Conservation (phyloP, 345 rosid genomes). For the Acer campestre region DNA sequence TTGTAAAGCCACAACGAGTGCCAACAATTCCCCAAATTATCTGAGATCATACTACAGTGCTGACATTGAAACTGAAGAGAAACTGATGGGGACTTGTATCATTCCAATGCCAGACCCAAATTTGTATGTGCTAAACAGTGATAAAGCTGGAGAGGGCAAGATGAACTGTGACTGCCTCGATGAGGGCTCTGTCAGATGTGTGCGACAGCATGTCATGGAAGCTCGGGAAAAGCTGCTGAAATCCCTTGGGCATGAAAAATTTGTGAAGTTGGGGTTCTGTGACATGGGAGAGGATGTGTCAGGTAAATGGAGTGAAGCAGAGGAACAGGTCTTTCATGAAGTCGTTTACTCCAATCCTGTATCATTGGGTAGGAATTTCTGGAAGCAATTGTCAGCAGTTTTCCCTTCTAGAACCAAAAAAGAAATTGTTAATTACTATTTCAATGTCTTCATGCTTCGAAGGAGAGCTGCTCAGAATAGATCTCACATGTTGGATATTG, state of each 20-base stretch:
- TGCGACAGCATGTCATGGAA: constrained; percentile 57
- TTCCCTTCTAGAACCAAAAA: constrained; percentile 55
- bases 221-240: constrained; percentile 55
- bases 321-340: constrained; percentile 54
- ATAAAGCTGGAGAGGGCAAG: constrained; percentile 37
- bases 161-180: constrained; percentile 55
- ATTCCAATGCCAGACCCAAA: constrained; percentile 40
- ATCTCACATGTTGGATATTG: constrained; percentile 44
- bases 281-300: constrained; percentile 80
- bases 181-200: constrained; percentile 60
- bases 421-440: constrained; percentile 78
- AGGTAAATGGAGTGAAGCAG: constrained; percentile 58
- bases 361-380: constrained; percentile 58
- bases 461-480: constrained; percentile 72
- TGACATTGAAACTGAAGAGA: constrained; percentile 30
- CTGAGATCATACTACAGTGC: neutral
- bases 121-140: constrained; percentile 11
- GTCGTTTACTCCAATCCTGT: constrained; percentile 59
- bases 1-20: constrained; percentile 11
- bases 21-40: constrained; percentile 7
- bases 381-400: constrained; percentile 57
- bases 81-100: constrained; percentile 49
- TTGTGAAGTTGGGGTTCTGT: constrained; percentile 54
- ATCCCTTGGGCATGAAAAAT: constrained; percentile 53
- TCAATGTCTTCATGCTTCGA: constrained; percentile 63